Evolutionary conservation across 1,139 yeast genomes (phyloP).

Genomic region (Arxiozyma slooffiae): DNA sequence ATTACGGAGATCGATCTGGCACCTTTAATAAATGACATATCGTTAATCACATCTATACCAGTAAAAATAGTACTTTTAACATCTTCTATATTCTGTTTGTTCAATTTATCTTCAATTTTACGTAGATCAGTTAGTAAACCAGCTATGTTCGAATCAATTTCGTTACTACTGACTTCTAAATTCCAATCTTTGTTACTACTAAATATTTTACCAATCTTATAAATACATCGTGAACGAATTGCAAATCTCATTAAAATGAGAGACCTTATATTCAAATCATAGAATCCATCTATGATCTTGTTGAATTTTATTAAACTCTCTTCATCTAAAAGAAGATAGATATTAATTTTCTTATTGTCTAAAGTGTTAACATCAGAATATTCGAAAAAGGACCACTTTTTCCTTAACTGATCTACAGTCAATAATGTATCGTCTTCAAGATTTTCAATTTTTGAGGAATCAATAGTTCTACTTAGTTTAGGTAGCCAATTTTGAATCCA

Average conservation of each 20-base stretch:
- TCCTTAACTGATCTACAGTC: slow-evolving; percentile 40
- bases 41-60: slow-evolving; percentile 55
- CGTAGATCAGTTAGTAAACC: slow-evolving; percentile 24
- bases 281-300: slow-evolving; percentile 38
- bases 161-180: slow-evolving; percentile 51
- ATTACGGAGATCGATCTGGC: slow-evolving; percentile 46
- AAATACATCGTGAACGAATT: slow-evolving; percentile 51
- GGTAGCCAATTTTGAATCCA: slow-evolving; percentile 52
- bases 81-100: slow-evolving; percentile 24
- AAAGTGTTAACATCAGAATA: slow-evolving; percentile 28
- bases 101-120: slow-evolving; percentile 22
- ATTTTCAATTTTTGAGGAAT: slow-evolving; percentile 35
- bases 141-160: slow-evolving; percentile 49
- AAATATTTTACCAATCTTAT: slow-evolving; percentile 44
- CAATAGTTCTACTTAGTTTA: slow-evolving; percentile 37
- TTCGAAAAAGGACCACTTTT: slow-evolving; percentile 49
- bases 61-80: slow-evolving; percentile 29
- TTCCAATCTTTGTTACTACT: slow-evolving; percentile 26
- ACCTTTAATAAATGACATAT: slow-evolving; percentile 50
- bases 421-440: slow-evolving; percentile 17
- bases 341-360: slow-evolving; percentile 24
- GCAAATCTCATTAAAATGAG: slow-evolving; percentile 57
- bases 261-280: slow-evolving; percentile 39
- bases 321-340: slow-evolving; percentile 30
- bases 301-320: slow-evolving; percentile 42